Evolutionary conservation across 1,284 basidiomycete genomes (phyloP).

Genomic region (Pseudozyma hubeiensis): DNA sequence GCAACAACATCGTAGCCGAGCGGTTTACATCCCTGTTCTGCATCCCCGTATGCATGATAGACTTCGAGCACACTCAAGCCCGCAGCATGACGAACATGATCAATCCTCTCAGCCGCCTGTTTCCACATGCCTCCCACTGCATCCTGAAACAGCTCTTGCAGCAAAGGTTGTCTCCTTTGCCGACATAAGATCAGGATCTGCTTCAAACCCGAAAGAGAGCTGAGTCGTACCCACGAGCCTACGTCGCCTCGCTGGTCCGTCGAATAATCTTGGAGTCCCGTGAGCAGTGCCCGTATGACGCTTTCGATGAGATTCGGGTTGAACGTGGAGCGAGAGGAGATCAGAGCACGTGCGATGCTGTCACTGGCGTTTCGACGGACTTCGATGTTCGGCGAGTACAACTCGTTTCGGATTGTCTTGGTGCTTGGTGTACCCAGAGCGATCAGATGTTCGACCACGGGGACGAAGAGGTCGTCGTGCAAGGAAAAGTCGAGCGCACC

Average conservation of each 20-base stretch:
- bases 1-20: conserved; percentile 26
- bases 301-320: not conserved
- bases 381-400: conserved; percentile 71
- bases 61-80: conserved; percentile 71
- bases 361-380: conserved; percentile 78
- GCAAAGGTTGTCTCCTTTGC: not conserved
- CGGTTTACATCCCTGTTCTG: not conserved
- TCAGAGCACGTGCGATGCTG: conserved; percentile 72
- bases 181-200: conserved; percentile 73
- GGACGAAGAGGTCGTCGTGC: conserved; percentile 73
- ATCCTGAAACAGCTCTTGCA: conserved; percentile 20
- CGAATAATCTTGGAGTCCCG: conserved; percentile 87
- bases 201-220: conserved; percentile 76
- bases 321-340: conserved; percentile 3
- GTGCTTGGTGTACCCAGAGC: conserved; percentile 73
- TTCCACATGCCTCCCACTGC: conserved; percentile 77
- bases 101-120: conserved; percentile 89
- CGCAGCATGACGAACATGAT: conserved; percentile 85
- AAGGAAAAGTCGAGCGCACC: conserved; percentile 78
- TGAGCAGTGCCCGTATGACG: conserved; percentile 64
- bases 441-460: conserved; percentile 75
- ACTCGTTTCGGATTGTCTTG: conserved; percentile 70
- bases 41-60: conserved; percentile 14
- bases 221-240: conserved; percentile 92
- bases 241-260: conserved; percentile 95